Base-by-base conservation (phyloP, 805 yeast genomes). In the Ogataea trehaloabstinens region DNA sequence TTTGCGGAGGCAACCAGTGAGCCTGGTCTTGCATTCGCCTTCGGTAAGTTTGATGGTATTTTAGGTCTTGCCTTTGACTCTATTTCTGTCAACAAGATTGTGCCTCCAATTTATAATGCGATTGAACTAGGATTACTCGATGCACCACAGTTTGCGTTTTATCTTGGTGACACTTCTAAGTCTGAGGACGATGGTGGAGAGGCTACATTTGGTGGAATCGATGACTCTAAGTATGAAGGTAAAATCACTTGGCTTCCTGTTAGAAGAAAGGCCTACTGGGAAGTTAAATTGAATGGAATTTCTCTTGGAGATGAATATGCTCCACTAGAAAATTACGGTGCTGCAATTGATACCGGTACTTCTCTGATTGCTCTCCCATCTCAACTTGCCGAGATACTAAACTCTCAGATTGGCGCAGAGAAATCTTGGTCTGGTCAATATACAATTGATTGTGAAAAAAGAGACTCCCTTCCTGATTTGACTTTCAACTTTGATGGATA, bases 221-320 rank as follows among this genome's bases (percentile, higher is more conserved):
- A 91, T 60, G 74, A 80, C 53, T 62, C 81, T 46, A 77, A 80
- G 61, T 88, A 70, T 66, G 67, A 71, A 35, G 99, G 99, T 51
- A 79, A 91, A 52, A 76, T 93, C 57, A 85, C 91, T 37, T 89
- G 95, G 89, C 77, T 93, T 67, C 99, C 99, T 43, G 95, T 93
- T 46, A 88, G 99, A 74, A 87, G 99, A 77, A 89, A 90, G 81
- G 99, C 98, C 24, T 93, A 93, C 78, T 93, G 99, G 99, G 99
- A 93, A 74, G 99, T 93, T 44, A 78, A 83, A 53, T 84, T 93
- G 53, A 88, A 88, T 54, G 90, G 95, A 53, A 73, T 93, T 62
- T 86, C 90, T 31, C 75, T 93, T 48, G 99, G 99, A 57, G 85
- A 85, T 52, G 95, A 93, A 69, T 85, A 76, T 58, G 96, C 98